Conservation (phyloP, 192 early-diverging fungal species). For the Lunasporangiospora selenospora region DNA sequence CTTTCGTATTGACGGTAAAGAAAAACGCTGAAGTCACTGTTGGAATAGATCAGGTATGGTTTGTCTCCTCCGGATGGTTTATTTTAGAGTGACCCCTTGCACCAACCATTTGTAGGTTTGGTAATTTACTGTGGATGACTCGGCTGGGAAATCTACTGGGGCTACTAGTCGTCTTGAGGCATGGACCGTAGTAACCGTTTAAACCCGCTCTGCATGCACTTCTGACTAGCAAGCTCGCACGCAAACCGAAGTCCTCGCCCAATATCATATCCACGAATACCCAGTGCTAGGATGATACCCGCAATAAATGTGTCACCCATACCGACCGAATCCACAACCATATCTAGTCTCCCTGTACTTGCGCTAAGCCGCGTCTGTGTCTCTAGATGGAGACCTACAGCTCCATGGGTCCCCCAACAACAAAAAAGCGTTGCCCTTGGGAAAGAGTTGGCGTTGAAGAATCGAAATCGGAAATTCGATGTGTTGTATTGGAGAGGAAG, state of each 20-base stretch:
- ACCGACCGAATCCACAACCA: constrained; percentile 56
- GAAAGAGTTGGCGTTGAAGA: neutral
- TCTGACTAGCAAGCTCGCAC: constrained; percentile 55
- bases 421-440: constrained; percentile 65
- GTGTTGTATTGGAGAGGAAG: too few relatives aligned
- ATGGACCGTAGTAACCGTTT: constrained; percentile 24
- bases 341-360: constrained; percentile 32
- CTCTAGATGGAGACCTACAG: constrained; percentile 48
- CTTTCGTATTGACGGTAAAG: neutral
- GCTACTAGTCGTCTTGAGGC: constrained; percentile 1
- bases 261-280: constrained; percentile 36
- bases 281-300: constrained; percentile 53
- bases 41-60: neutral
- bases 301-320: constrained; percentile 66
- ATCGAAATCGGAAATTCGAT: too few relatives aligned
- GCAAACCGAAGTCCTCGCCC: constrained; percentile 48
- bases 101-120: too few relatives aligned
- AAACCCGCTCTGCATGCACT: constrained; percentile 60
- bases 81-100: too few relatives aligned
- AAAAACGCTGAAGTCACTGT: neutral
- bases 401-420: constrained; percentile 68
- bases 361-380: constrained; percentile 37
- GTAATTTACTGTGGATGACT: too few relatives aligned
- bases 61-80: too few relatives aligned
- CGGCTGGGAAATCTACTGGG: too few relatives aligned